These are phyloP conservation scores for Asclepias syriaca DNA, from an alignment of 257 asterid species.

Conservation along the genomic window DNA sequence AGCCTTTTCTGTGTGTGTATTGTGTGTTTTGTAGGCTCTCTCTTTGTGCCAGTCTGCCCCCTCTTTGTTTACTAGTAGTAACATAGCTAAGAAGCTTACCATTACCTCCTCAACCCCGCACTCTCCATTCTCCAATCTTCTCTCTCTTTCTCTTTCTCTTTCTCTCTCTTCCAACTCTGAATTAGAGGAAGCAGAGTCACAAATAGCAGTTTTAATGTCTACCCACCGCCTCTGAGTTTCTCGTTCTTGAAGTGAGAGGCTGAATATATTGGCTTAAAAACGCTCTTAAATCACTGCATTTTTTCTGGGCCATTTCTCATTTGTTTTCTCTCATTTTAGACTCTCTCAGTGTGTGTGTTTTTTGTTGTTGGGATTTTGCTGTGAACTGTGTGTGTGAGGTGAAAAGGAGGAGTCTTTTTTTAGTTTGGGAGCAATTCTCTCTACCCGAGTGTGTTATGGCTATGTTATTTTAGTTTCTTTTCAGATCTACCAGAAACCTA, in stretches of 20 bases:
- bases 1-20: background rate
- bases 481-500: conserved; percentile 45
- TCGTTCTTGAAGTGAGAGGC: conserved; percentile 5
- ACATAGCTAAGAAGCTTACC: background rate
- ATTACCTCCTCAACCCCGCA: background rate
- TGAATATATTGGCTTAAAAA: conserved; percentile 5
- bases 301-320: conserved; percentile 17
- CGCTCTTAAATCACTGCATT: conserved; percentile 8
- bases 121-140: background rate
- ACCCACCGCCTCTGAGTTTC: conserved; percentile 13
- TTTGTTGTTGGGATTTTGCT: background rate
- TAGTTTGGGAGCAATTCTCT: conserved; percentile 7
- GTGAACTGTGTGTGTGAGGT: background rate
- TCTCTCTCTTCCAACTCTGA: conserved; percentile 11
- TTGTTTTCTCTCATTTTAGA: conserved; percentile 11
- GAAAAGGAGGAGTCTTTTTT: background rate
- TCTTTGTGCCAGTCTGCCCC: conserved; percentile 2
- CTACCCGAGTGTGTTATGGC: conserved; percentile 13
- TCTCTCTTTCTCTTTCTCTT: background rate
- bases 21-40: background rate
- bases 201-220: conserved; percentile 12
- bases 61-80: conserved; percentile 8
- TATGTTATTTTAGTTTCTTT: conserved; percentile 17
- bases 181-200: conserved; percentile 7
- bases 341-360: background rate